Evolutionary conservation across 768 basidiomycete genomes (phyloP), one percentile per base, ranked within the genome.

Genomic region (Butyriboletus loyo): DNA sequence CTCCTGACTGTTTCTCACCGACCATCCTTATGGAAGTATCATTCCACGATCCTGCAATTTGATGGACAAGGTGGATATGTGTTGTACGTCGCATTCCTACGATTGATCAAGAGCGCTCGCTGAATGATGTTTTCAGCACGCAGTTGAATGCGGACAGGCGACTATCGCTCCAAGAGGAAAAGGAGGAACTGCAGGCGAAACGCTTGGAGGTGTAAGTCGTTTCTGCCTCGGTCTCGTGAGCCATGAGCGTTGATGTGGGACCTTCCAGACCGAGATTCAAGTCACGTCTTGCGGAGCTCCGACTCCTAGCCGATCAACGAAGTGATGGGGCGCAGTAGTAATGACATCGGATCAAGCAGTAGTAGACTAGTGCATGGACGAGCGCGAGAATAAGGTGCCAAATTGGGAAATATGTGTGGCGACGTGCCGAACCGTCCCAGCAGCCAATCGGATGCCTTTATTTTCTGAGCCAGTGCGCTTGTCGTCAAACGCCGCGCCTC

Each of bases 51-150:
- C 51, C 71, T 96, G 56, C 90, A 95, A 64, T 93, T 91, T 64
- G 92, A 98, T 62, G 96, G 96, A 7, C 87, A 91, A 69, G 96
- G 96, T 31, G 91, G 91, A 55, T 98, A 98, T 72, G 83, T 94
- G 19, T 99, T 98, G 92, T 93, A 62, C 55, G 91, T 80, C 8
- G 15, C 42, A 45, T 46, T 44, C 24, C 44, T 30, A 19, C 14
- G 19, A 28, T 15, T 31, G 22, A 17, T 28, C 17, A 44, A 17
- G 30, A 0, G 19, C 30, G 25, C 9, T 37, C 21, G 19, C 52
- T 54, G 43, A 59, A 38, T 39, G 10, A 39, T 39, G 30, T 15
- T 45, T 37, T 10, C 61, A 95, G 92, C 71, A 92, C 92, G 22
- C 85, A 88, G 64, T 75, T 98, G 32, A 89, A 98, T 64, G 88